Base-by-base conservation (phyloP, 139 green algal genomes). In the Monoraphidium neglectum region DNA sequence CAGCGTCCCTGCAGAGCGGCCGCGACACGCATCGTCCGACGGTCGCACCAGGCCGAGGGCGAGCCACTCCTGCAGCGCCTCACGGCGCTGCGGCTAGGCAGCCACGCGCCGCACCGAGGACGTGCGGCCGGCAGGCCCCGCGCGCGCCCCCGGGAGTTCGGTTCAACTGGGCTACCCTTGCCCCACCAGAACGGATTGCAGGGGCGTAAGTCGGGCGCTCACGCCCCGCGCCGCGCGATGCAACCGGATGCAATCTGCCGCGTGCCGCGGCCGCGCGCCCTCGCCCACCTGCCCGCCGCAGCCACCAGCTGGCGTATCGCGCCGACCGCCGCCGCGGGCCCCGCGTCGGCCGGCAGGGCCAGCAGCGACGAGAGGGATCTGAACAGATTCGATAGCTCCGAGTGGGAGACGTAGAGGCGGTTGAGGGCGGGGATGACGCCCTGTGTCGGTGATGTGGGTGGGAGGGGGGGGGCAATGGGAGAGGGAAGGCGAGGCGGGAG, bases 341-440 rank as follows among this genome's bases (percentile, higher is more conserved):
- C 72, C 0, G 72, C 72, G 63, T 78, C 72, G 28, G 8, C 18
- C 10, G 72, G 62, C 23, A 78, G 35, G 24, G 32, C 47, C 62
- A 78, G 61, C 43, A 72, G 24, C 43, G 32, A 66, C 30, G 18
- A 6, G 30, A 78, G 8, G 13, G 62, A 46, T 2, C 15, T 16
- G 32, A 78, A 66, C 26, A 78, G 66, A 61, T 72, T 78, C 12
- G 4, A 10, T 46, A 78, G 32, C 61, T 78, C 72, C 35, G 24
- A 54, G 72, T 72, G 62, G 24, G 70, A 62, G 4, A 72, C 47
- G 38, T 72, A 78, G 30, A 78, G 32, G 43, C 43, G 43, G 43
- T 51, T 51, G 43, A 51, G 43, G 43, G 43, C 8, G 43, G 43
- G 43, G 8, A 51, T 12, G 43, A 51, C 43, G 43, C 43, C 43